Base-by-base conservation (phyloP, 306 rosid genomes). In the Rubus idaeus region DNA sequence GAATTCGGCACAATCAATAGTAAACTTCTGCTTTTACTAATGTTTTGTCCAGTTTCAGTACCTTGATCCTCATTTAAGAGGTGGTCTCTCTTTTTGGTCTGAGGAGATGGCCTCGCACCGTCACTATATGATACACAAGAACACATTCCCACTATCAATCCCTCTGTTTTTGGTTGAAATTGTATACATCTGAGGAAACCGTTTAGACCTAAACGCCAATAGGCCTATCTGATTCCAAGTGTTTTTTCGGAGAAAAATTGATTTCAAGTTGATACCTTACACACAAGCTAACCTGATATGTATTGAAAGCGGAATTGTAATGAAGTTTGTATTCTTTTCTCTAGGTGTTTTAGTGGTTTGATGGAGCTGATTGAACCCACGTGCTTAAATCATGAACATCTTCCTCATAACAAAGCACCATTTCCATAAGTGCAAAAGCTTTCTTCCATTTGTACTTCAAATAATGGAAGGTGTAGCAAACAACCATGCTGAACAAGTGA, bases 1-100 rank as follows among this genome's bases (percentile, higher is more conserved):
- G 76, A 73, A 74, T 69, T n/a, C 73, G n/a, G 40, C 50, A 11
- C 37, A 47, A 42, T 67, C 70, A 47, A 49, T 26, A 41, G 37
- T 42, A 41, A 71, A 71, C 68, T 53, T 75, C 18, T 52, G 21
- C 46, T 53, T 49, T 64, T 57, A 26, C 3, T 61, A 76, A 6
- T 57, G 52, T 23, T 55, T 74, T 17, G 46, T 41, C 75, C 65
- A 58, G 20, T 53, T 50, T 42, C 40, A 26, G 21, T 70, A 8
- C 12, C 14, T 40, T 58, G 52, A 20, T 20, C 12, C 51, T 55
- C n/a, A 70, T 71, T 53, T 53, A 13, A 18, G 37, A 30, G 66
- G 6, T 52, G 21, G 9, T 52, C 21, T 17, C 6, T 30, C 35
- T 30, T 30, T 30, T 2, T 30, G 35, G 35, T 30, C 35, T 30